Evolutionary conservation across 768 basidiomycete genomes (phyloP).

Genomic region (Udeniomyces megalosporus): DNA sequence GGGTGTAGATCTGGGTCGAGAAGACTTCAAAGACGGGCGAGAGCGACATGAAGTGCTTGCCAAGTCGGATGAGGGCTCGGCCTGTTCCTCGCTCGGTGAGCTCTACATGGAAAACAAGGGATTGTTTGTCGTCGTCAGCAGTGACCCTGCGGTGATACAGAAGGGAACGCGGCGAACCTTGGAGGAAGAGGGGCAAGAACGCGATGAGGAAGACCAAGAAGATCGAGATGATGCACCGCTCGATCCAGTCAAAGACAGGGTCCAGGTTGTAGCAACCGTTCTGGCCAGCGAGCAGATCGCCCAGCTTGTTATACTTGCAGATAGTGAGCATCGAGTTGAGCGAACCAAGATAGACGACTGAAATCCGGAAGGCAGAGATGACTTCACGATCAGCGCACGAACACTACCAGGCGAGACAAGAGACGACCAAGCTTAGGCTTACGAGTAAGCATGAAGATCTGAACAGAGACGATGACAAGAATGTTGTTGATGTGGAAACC

Average conservation of each 20-base stretch:
- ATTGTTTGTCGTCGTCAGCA: conserved; percentile 7
- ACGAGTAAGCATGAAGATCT: conserved; percentile 85
- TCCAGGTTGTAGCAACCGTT: conserved; percentile 84
- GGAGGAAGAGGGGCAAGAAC: conserved; percentile 83
- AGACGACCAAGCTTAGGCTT: conserved; percentile 28
- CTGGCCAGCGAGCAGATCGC: conserved; percentile 59
- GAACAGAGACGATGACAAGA: conserved; percentile 90
- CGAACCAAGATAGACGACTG: conserved; percentile 90
- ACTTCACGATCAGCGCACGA: neutral
- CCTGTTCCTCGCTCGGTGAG: conserved; percentile 86
- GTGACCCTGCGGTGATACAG: neutral
- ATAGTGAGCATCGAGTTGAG: conserved; percentile 64
- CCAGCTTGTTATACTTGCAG: conserved; percentile 58
- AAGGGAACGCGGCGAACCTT: conserved; percentile 49
- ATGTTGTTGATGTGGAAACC: conserved; percentile 99
- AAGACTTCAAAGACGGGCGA: conserved; percentile 97
- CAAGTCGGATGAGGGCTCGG: conserved; percentile 75
- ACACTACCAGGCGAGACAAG: neutral
- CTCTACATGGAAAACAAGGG: conserved; percentile 40
- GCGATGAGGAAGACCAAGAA: conserved; percentile 97
- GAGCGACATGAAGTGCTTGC: conserved; percentile 83
- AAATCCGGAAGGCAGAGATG: conserved; percentile 18
- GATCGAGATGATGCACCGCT: conserved; percentile 90
- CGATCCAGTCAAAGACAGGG: conserved; percentile 90
- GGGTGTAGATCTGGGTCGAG: conserved; percentile 93